Base-by-base conservation (phyloP, 176 grass and related monocot species). In the Neostapfia colusana region DNA sequence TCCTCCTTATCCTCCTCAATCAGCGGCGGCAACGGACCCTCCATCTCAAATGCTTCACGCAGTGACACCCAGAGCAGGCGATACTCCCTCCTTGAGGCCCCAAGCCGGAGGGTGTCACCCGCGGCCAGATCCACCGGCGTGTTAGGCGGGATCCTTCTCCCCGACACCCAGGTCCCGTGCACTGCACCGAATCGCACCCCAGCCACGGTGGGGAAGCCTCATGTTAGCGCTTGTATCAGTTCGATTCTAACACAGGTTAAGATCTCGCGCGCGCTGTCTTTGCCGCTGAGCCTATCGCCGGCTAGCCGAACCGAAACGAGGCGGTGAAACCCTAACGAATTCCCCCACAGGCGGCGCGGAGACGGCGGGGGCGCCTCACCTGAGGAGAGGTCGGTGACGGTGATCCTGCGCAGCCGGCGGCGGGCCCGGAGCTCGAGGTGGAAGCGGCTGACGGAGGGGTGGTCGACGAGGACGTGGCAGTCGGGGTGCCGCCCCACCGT, bases 381-480 rank as follows among this genome's bases (percentile, higher is more conserved):
- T 31, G 95, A 99, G 48, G 85, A 60, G 59, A 87, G 89, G 87
- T 99, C 95, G 5, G 70, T 78, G 72, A 90, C 87, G 77, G 79
- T 83, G 69, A 95, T 82, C 77, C 83, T 83, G 10, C 72, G 82
- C 51, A 69, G 72, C n/a, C 68, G 65, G 8, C 84, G 91, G 7
- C 36, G 73, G 25, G 62, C 65, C 35, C 81, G 84, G 43, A 86
- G 73, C 72, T 88, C 65, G 61, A 98, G 85, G 74, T 98, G 91
- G 80, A 92, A 92, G 6, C 95, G 84, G 89, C 95, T 92, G 59
- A 98, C 80, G 87, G 91, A 94, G 69, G 95, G 95, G 82, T 98
- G 95, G 73, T 98, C 95, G 39, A 98, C 65, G 68, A 85, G 74
- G 46, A 92, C 63, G 69, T 88, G 95, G 85, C 91, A 90, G 50